Percentiles rank a stretch among this genome's conserved stretches.
phyloP scores from a whole-genome alignment of 805 yeast species.

The Barnettozyma sucrosica region DNA sequence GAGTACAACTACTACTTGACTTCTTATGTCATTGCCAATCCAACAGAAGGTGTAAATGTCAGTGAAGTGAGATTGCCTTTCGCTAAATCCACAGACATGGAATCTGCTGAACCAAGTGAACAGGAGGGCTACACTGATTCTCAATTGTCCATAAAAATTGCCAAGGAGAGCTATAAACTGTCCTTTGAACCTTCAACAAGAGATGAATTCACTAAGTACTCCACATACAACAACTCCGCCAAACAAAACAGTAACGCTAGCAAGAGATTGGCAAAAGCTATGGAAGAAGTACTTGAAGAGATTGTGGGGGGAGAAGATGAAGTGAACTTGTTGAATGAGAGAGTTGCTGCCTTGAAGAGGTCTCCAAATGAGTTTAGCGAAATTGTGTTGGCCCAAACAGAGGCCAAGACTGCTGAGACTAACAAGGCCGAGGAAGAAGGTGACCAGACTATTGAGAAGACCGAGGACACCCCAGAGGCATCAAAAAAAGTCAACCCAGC shows the following conservation, averaged over 20 bases:
- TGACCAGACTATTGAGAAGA: conserved; percentile 18
- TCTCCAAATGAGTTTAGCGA: conserved; percentile 20
- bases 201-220: conserved; percentile 69
- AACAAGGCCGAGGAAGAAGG: conserved; percentile 12
- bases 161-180: conserved; percentile 71
- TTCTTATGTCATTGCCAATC: conserved; percentile 88
- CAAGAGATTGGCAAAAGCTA: conserved; percentile 34
- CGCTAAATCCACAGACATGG: conserved; percentile 43
- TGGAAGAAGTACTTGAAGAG: conserved; percentile 28
- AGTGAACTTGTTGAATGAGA: conserved; percentile 23
- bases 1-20: conserved; percentile 92
- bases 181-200: conserved; percentile 74
- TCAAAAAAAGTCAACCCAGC: conserved; percentile 20
- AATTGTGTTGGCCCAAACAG: conserved; percentile 7
- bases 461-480: conserved; percentile 15
- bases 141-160: conserved; percentile 69
- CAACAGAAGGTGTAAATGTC: conserved; percentile 91
- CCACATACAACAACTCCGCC: conserved; percentile 38
- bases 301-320: conserved; percentile 26
- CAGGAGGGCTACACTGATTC: conserved; percentile 61
- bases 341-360: conserved; percentile 16
- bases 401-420: conserved; percentile 6
- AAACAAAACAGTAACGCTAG: conserved; percentile 27
- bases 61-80: conserved; percentile 76
- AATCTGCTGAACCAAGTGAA: conserved; percentile 42